phyloP scores from a whole-genome alignment of 345 rosid genomes.

The Salix purpurea region DNA sequence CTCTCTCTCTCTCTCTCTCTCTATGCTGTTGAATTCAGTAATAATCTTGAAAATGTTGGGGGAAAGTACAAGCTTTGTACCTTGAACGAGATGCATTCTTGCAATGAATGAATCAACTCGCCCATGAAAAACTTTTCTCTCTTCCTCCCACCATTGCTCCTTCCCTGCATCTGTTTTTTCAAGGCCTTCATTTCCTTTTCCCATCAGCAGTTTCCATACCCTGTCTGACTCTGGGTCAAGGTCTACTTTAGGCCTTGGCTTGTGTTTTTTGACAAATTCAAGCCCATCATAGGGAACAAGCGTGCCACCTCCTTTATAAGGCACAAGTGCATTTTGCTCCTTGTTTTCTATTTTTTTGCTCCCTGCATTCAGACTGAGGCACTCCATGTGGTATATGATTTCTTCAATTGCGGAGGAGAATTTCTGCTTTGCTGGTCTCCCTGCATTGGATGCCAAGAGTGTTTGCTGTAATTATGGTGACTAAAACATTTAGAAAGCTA shows the following conservation, averaged over 20 bases:
- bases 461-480: not conserved
- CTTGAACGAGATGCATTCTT: conserved; percentile 94
- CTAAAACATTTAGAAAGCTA: conserved; percentile 10
- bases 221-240: conserved; percentile 83
- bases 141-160: conserved; percentile 81
- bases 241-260: conserved; percentile 80
- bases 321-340: conserved; percentile 58
- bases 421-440: conserved; percentile 28
- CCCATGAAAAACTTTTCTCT: conserved; percentile 66
- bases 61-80: conserved; percentile 28
- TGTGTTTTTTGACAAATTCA: conserved; percentile 45
- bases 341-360: conserved; percentile 24
- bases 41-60: not conserved
- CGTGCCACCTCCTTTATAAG: conserved; percentile 52
- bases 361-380: conserved; percentile 40
- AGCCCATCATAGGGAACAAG: conserved; percentile 52
- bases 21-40: not conserved
- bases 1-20: not conserved
- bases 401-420: conserved; percentile 34
- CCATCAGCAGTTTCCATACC: conserved; percentile 84
- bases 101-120: conserved; percentile 88
- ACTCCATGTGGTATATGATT: conserved; percentile 40
- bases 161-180: conserved; percentile 48
- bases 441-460: conserved; percentile 30
- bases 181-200: conserved; percentile 51